These are phyloP conservation scores for Lepidopterella palustris DNA, from an alignment of 495 filamentous ascomycete species.

Conservation along the genomic window DNA sequence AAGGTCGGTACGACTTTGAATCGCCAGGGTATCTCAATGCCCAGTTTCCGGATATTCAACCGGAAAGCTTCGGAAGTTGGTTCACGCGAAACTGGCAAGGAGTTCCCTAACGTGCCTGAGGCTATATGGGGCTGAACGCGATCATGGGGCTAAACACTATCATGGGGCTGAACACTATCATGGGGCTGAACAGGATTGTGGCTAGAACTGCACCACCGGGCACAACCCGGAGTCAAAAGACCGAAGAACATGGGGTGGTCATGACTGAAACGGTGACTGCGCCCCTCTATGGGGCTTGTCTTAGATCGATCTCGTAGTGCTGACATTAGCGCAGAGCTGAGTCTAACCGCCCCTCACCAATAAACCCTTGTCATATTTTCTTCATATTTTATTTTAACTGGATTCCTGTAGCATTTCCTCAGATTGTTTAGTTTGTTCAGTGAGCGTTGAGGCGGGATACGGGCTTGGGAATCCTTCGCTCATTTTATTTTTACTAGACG, in stretches of 20 bases:
- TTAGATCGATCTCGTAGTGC: not conserved
- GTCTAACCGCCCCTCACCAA: not conserved
- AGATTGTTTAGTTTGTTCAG: not conserved
- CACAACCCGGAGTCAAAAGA: not conserved
- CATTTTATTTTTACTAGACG: too few species aligned
- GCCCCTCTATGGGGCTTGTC: not conserved
- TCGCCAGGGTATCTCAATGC: slow-evolving; percentile 39
- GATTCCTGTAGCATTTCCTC: not conserved
- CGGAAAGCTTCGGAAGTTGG: slow-evolving; percentile 43
- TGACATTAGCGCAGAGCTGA: not conserved
- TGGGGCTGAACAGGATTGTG: not conserved
- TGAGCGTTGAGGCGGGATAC: not conserved
- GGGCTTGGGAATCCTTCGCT: not conserved
- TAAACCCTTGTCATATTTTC: not conserved
- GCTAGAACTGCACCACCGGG: not conserved
- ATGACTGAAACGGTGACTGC: too few species aligned
- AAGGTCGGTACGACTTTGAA: slow-evolving; percentile 44
- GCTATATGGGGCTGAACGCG: too few species aligned
- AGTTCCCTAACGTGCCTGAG: too few species aligned
- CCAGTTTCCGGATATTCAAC: slow-evolving; percentile 37
- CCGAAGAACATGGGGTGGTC: too few species aligned
- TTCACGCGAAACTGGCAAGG: slow-evolving; percentile 26
- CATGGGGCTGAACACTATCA: too few species aligned
- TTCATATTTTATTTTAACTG: not conserved
- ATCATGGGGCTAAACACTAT: too few species aligned